phyloP scores from a whole-genome alignment of 345 rosid genomes.

The Zanthoxylum bungeanum region DNA sequence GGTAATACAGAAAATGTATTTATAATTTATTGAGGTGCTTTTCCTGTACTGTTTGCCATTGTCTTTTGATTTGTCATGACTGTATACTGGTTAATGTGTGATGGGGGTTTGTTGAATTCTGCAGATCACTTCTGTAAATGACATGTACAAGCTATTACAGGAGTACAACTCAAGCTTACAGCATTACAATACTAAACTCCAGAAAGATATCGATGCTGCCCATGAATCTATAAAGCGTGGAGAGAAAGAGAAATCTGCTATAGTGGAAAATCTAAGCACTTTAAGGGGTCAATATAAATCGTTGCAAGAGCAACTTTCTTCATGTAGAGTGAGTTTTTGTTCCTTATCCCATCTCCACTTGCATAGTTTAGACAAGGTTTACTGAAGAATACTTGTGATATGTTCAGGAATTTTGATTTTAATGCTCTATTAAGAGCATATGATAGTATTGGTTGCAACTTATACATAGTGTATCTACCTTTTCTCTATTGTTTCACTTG shows the following conservation, averaged over 20 bases:
- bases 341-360: constrained; percentile 1
- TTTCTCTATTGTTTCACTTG: neutral
- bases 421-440: neutral
- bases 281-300: constrained; percentile 73
- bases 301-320: constrained; percentile 71
- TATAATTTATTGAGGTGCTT: neutral
- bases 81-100: constrained; percentile 9
- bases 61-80: neutral
- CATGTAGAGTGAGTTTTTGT: constrained; percentile 57
- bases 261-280: constrained; percentile 67
- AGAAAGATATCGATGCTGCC: constrained; percentile 83
- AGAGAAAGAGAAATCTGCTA: constrained; percentile 79
- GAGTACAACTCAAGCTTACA: constrained; percentile 97
- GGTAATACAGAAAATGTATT: constrained; percentile 45
- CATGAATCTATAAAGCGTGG: constrained; percentile 74
- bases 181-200: constrained; percentile 87
- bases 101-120: constrained; percentile 13
- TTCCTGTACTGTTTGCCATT: neutral
- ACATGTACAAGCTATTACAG: constrained; percentile 93
- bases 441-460: neutral
- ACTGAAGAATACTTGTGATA: no score
- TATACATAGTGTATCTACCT: neutral
- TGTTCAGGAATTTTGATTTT: neutral
- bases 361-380: no score
- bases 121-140: constrained; percentile 83